Base-by-base conservation (phyloP, 495 filamentous ascomycete genomes). In the Copromyces sp. region DNA sequence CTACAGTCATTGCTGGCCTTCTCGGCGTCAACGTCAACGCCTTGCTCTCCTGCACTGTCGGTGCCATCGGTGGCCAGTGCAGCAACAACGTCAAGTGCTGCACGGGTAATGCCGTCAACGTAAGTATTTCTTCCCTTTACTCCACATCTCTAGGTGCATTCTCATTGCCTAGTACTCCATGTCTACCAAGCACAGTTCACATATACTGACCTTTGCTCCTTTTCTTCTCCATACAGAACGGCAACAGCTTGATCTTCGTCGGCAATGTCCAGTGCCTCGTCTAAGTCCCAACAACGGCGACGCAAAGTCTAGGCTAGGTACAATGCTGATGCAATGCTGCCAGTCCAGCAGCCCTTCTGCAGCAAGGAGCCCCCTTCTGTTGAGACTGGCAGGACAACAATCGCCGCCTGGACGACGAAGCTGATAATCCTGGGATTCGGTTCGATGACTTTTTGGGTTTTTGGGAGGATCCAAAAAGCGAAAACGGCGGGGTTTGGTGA, bases 41-140 rank as follows among this genome's bases (percentile, higher is more conserved):
- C 29, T 0, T 3, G 14, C 42, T 73, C 68, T 0, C 1, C 41
- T 73, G 73, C 59, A 1, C 12, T 68, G 65, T 77, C 41, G 32
- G n/a, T 39, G 11, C 41, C 45, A 0, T 75, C 45, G 61, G 69
- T 38, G 45, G 65, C 37, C 39, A 24, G 14, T 77, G 75, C 73
- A 2, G 1, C 9, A 61, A 35, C 61, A 24, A 4, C 17, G n/a
- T 70, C 32, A 72, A 45, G 70, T 75, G 74, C 74, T 75, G 74
- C 74, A 38, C 9, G 4, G 45, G 47, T 45, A 20, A 59, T 29
- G 70, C 20, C 24, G 20, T n/a, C 11, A 29, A n/a, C 3, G 74
- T 75, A 8, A 71, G 72, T 65, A 9, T 70, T 45, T 38, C 47
- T 29, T 37, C 42, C 17, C 42, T 16, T 17, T 3, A 17, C 16